A percentile compares a stretch with the other conserved stretches of the same genome.
These are phyloP conservation scores for Sordaria brevicollis DNA, from an alignment of 495 filamentous ascomycete genomes.

Conservation along the genomic window DNA sequence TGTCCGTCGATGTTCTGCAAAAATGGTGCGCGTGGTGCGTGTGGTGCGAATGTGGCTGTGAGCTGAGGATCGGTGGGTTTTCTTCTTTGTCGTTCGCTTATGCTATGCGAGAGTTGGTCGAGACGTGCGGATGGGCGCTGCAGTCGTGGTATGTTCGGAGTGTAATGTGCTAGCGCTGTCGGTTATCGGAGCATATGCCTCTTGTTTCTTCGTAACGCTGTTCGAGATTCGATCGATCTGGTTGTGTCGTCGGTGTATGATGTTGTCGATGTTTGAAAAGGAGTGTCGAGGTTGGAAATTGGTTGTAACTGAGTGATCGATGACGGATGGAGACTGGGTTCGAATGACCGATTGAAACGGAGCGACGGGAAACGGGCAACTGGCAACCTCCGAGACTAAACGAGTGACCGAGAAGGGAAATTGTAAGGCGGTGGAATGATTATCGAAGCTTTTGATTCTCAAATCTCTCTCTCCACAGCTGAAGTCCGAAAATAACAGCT, in stretches of 20 bases:
- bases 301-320: neutral
- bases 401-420: neutral
- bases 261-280: neutral
- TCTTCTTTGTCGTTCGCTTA: neutral
- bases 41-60: neutral
- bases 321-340: neutral
- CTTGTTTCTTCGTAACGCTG: neutral
- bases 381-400: neutral
- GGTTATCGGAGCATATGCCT: slow-evolving; percentile 3
- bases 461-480: neutral
- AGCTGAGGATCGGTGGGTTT: neutral
- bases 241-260: neutral
- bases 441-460: neutral
- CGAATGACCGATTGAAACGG: neutral
- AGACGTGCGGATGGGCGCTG: neutral
- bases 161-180: slow-evolving; percentile 10
- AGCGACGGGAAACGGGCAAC: neutral
- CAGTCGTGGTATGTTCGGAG: neutral
- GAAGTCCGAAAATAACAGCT: neutral
- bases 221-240: neutral
- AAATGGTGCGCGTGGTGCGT: neutral
- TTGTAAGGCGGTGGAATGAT: neutral
- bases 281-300: neutral
- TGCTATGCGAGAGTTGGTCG: neutral
- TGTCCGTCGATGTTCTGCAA: neutral